Percentiles rank a stretch among this genome's conserved stretches.
phyloP scores from a whole-genome alignment of 257 asterid species.

The Nicotiana paniculata region DNA sequence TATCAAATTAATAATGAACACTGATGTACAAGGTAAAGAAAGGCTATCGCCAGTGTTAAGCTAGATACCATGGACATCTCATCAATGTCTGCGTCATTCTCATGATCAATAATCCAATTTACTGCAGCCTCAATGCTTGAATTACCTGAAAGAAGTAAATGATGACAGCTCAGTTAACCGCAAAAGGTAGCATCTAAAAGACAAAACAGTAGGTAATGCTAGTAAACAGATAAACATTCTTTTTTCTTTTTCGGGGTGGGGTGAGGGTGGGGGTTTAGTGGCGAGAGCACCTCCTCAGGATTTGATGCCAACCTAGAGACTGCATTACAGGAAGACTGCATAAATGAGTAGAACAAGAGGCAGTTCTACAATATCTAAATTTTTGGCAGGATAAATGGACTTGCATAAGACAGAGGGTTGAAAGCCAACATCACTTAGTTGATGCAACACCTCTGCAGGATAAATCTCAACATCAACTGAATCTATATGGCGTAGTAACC shows the following conservation, averaged over 20 bases:
- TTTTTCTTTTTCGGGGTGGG: neutral
- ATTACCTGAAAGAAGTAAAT: constrained; percentile 38
- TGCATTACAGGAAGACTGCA: neutral
- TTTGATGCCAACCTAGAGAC: neutral
- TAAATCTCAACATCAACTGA: neutral
- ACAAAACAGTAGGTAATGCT: neutral
- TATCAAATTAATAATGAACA: neutral
- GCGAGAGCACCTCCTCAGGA: neutral
- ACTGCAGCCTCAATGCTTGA: constrained; percentile 65
- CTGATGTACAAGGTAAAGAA: neutral
- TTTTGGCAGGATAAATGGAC: neutral
- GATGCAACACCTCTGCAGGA: neutral
- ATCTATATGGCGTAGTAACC: neutral
- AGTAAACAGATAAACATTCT: neutral
- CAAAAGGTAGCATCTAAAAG: neutral
- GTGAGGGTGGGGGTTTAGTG: neutral
- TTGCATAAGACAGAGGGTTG: neutral
- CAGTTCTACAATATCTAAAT: too few relatives aligned
- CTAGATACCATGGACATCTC: constrained; percentile 42
- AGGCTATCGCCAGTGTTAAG: neutral
- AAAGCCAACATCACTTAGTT: neutral
- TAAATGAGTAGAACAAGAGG: neutral
- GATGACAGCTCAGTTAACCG: neutral
- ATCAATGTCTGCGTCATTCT: constrained; percentile 32
- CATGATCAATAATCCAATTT: constrained; percentile 59